A percentile compares a stretch with the other conserved stretches of the same genome.
These are phyloP conservation scores for Acanthochlamys bracteata DNA, from an alignment of 106 monocot genomes.

Conservation along the genomic window DNA sequence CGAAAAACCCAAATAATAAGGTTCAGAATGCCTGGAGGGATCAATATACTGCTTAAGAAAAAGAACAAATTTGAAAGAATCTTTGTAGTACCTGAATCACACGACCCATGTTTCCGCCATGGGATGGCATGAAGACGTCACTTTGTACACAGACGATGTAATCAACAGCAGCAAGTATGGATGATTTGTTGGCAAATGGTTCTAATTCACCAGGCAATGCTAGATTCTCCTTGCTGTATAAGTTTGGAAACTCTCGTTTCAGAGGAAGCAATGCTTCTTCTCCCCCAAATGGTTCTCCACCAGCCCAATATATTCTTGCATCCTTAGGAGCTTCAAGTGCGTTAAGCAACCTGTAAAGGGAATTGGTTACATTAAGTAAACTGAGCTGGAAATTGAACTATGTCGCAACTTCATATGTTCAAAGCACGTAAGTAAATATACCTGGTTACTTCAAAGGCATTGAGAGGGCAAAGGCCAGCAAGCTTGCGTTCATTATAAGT, in stretches of 20 bases:
- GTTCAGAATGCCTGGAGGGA: no score
- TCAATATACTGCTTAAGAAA: neutral
- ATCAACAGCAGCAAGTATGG: slow-evolving; percentile 78
- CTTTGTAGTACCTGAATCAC: slow-evolving; percentile 28
- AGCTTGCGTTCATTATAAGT: slow-evolving; percentile 72
- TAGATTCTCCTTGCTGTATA: slow-evolving; percentile 71
- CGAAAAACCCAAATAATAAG: no score
- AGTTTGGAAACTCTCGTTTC: slow-evolving; percentile 52
- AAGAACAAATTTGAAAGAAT: neutral
- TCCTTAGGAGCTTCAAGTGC: slow-evolving; percentile 62
- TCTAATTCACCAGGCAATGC: slow-evolving; percentile 54
- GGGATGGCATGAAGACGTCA: slow-evolving; percentile 89
- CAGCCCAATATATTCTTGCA: slow-evolving; percentile 84
- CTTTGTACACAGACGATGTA: slow-evolving; percentile 83
- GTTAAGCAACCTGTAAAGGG: slow-evolving; percentile 45
- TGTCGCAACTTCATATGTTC: neutral
- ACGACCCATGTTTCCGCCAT: slow-evolving; percentile 91
- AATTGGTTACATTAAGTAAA: neutral
- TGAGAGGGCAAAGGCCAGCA: slow-evolving; percentile 79
- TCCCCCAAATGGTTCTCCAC: slow-evolving; percentile 84
- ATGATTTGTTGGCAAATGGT: slow-evolving; percentile 52
- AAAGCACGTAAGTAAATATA: neutral
- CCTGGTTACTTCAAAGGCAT: slow-evolving; percentile 69
- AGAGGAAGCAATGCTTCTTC: slow-evolving; percentile 38
- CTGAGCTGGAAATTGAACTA: no score